Percentiles rank a stretch among this genome's conserved stretches.
Evolutionary conservation across 306 rosid genomes (phyloP).

Genomic region (Cicer pinnatifidum): DNA sequence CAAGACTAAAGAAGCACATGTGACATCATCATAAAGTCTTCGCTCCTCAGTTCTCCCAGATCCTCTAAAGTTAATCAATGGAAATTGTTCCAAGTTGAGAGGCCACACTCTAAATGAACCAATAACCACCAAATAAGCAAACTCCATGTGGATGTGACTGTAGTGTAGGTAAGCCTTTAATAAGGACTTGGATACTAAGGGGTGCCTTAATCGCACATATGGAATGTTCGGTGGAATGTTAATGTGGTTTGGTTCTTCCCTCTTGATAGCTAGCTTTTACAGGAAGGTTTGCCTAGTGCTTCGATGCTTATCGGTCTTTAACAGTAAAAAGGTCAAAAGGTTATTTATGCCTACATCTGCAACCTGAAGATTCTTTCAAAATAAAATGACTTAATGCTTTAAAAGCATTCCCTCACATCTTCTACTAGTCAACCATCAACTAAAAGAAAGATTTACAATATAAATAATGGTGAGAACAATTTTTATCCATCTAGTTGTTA

Average conservation of each 20-base stretch:
- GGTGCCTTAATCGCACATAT: not conserved
- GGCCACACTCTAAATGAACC: conserved; percentile 4
- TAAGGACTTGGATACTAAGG: not conserved
- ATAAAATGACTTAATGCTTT: not conserved
- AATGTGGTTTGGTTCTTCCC: not conserved
- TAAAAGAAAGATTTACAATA: conserved; percentile 1
- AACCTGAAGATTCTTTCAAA: conserved; percentile 21
- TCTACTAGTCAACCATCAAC: conserved; percentile 15
- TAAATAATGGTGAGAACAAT: conserved; percentile 7
- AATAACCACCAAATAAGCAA: conserved; percentile 14
- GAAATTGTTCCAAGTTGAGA: not conserved
- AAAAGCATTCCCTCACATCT: not conserved
- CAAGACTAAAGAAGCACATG: not conserved
- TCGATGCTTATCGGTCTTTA: not conserved
- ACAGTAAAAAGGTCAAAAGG: conserved; percentile 11
- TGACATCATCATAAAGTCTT: not conserved
- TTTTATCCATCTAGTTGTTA: conserved; percentile 40
- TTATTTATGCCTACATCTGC: conserved; percentile 3
- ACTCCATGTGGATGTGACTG: conserved; percentile 12
- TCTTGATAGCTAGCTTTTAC: not conserved
- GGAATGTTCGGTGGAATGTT: not conserved
- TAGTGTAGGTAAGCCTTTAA: not conserved
- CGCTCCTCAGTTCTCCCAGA: not conserved
- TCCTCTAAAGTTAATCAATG: not conserved
- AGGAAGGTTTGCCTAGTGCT: not conserved